Conservation (phyloP, 176 grass and related monocot species). For the Secale cereale region DNA sequence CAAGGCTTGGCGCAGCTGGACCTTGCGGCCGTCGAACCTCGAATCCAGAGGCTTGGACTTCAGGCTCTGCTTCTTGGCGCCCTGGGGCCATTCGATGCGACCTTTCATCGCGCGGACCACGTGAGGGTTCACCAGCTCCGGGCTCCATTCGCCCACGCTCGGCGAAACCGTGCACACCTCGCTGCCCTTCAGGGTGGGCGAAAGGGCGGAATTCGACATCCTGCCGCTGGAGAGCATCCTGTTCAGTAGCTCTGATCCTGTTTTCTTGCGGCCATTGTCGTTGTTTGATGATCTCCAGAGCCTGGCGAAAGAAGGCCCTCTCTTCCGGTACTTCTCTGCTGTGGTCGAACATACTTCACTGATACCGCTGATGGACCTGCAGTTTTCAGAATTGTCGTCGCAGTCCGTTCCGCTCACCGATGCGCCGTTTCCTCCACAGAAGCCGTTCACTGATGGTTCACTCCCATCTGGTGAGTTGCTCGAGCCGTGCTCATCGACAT, state of each 20-base stretch:
- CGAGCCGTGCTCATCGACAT: conserved; percentile 51
- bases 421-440: conserved; percentile 48
- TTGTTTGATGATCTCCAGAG: conserved; percentile 75
- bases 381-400: conserved; percentile 51
- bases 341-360: conserved; percentile 60
- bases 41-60: conserved; percentile 61
- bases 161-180: conserved; percentile 53
- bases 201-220: conserved; percentile 32
- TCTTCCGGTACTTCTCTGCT: conserved; percentile 51
- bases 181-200: conserved; percentile 41
- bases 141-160: conserved; percentile 52
- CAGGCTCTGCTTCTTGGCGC: conserved; percentile 49
- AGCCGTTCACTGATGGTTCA: conserved; percentile 59
- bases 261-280: conserved; percentile 32
- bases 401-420: conserved; percentile 46
- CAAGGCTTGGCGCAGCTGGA: conserved; percentile 62
- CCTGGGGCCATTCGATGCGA: conserved; percentile 42
- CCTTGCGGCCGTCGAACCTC: conserved; percentile 55
- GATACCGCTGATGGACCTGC: conserved; percentile 35
- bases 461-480: conserved; percentile 70
- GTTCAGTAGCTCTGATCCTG: conserved; percentile 12
- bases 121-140: conserved; percentile 48
- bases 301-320: conserved; percentile 41
- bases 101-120: conserved; percentile 43
- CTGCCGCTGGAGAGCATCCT: conserved; percentile 46